Evolutionary conservation across 768 basidiomycete genomes (phyloP), one percentile per base, ranked within the genome.

Genomic region (Epithele typhae): DNA sequence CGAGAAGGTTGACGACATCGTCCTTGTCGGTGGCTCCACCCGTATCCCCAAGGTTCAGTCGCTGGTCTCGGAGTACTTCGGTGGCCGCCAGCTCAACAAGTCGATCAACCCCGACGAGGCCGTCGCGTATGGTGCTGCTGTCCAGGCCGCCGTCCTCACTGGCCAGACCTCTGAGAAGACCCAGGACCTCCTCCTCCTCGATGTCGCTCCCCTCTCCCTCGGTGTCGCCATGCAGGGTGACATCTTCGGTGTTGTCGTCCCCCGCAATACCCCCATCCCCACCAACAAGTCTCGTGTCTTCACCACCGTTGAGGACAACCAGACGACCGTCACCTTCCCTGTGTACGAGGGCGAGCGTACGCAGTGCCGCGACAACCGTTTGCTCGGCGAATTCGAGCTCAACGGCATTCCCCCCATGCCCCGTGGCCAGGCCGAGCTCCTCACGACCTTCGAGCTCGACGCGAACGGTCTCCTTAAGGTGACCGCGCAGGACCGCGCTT

Each of bases 201-300:
- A 99, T 72, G 95, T 99, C 55, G 88, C 96, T 54, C 95, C 96
- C 56, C 80, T 99, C 49, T 97, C 94, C 53, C 88, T 99, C 61
- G 95, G 95, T 85, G 96, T 99, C 58, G 96, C 96, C 69, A 99
- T 99, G 96, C 96, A 99, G 71, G 96, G 96, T 64, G 96, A 99
- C 67, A 91, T 99, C 66, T 99, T 99, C 70, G 96, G 96, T 76
- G 88, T 97, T 53, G 96, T 99, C 63, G 93, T 99, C 60, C 95
- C 95, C 64, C 89, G 96, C 60, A 99, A 99, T 79, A 98, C 96
- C 56, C 92, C 95, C 61, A 98, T 99, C 69, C 96, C 96, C 47
- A 93, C 95, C 67, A 98, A 94, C 84, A 99, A 98, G 76, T 94
- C 92, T 32, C 81, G 96, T 64, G 90, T 89, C 41, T 99, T 99